A percentile compares a stretch with the other conserved stretches of the same genome.
Conservation (phyloP, 306 rosid species). For the Astragalus membranaceus region DNA sequence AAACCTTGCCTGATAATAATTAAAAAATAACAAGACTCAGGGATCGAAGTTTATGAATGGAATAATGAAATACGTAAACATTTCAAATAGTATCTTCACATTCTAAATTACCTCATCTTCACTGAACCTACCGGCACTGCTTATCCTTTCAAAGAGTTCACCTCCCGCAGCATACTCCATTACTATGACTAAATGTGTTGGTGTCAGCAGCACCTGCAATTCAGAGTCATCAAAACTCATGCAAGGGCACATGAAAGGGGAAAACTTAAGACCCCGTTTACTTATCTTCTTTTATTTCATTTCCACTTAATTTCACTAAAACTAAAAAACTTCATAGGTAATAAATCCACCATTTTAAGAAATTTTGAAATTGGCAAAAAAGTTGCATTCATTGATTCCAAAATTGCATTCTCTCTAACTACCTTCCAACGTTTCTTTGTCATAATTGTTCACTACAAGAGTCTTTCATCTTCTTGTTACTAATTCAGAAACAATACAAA, state of each 20-base stretch:
- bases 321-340: no score
- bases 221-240: conserved; percentile 22
- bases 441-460: no score
- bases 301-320: no score
- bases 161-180: conserved; percentile 95
- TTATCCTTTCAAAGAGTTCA: conserved; percentile 71
- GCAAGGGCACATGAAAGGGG: background rate
- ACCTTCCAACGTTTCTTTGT: no score
- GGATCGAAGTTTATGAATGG: background rate
- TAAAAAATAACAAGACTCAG: conserved; percentile 15
- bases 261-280: no score
- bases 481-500: no score
- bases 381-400: no score
- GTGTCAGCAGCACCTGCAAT: conserved; percentile 64
- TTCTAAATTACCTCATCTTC: conserved; percentile 72
- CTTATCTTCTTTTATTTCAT: no score
- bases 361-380: no score
- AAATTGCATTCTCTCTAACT: no score
- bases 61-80: conserved; percentile 3
- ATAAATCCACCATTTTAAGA: no score
- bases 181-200: conserved; percentile 78
- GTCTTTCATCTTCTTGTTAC: no score
- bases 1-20: conserved; percentile 64
- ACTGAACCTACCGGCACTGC: conserved; percentile 68
- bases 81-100: background rate